Percentiles rank a stretch among this genome's conserved stretches.
phyloP scores from a whole-genome alignment of 2,329 filamentous ascomycete species.

The Fusarium mangiferae region DNA sequence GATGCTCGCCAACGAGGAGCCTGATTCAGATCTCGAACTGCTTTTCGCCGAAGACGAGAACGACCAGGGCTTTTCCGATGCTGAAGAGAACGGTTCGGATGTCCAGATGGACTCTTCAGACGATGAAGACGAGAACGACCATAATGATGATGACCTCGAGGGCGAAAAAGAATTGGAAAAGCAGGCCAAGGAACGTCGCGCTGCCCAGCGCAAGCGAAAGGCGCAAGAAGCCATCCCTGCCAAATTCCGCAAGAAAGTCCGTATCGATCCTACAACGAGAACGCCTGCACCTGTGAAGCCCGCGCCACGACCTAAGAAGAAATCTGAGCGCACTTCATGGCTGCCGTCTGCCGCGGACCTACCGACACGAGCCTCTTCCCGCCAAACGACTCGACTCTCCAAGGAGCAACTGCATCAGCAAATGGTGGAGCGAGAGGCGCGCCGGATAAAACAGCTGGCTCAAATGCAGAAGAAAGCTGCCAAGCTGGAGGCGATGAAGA shows the following conservation, averaged over 20 bases:
- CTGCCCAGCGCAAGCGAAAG: constrained; percentile 81
- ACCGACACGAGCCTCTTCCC: constrained; percentile 68
- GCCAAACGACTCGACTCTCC: constrained; percentile 67
- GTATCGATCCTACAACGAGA: constrained; percentile 67
- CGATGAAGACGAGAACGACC: constrained; percentile 79
- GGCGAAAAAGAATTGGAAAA: constrained; percentile 89
- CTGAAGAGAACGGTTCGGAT: constrained; percentile 75
- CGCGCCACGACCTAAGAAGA: constrained; percentile 65
- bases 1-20: constrained; percentile 79
- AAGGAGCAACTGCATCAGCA: constrained; percentile 74
- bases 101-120: constrained; percentile 87
- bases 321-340: constrained; percentile 69
- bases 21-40: constrained; percentile 74
- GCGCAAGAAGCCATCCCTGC: constrained; percentile 78
- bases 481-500: constrained; percentile 77
- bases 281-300: constrained; percentile 52
- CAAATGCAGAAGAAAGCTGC: constrained; percentile 76
- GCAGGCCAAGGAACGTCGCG: constrained; percentile 74
- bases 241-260: constrained; percentile 79
- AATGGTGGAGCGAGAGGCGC: constrained; percentile 77
- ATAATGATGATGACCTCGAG: constrained; percentile 75
- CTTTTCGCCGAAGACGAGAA: constrained; percentile 80
- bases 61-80: constrained; percentile 76
- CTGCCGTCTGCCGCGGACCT: constrained; percentile 64
- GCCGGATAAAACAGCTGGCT: constrained; percentile 75